Evolutionary conservation across 805 yeast genomes (phyloP), one percentile per base, ranked within the genome.

Genomic region (Candida arabinofermentans): DNA sequence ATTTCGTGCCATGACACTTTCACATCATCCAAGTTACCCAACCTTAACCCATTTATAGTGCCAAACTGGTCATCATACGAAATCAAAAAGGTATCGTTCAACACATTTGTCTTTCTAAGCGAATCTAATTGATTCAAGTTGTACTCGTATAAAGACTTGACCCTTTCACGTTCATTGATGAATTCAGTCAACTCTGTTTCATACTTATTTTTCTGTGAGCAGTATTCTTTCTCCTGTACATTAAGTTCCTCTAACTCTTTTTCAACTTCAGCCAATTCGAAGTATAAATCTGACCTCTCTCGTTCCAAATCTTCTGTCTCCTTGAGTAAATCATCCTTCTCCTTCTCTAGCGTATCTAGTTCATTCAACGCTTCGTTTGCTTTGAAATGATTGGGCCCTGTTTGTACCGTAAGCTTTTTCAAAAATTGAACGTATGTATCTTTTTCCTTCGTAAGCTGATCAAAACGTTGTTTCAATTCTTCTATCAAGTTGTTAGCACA

Each of bases 1-100:
- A 88, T 82, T 53, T 90, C 98, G 41, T 86, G 78, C 95, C 96
- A 88, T 2, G 95, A 83, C 0, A 90, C 86, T 45, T 72, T 75
- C 40, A 67, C 62, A 7, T 71, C 74, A 31, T 75, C 77, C 36
- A 78, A 60, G 12, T 79, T 69, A 0, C 98, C 98, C n/a, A 91
- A 59, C 42, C 96, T 65, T 21, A 87, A 69, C 0, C 90, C 91
- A 62, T 90, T 90, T 24, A 90, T 91, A 1, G 93, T 83, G 0
- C 95, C 96, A 64, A 86, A 87, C 26, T 77, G 77, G 5, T 91
- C 93, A 47, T 86, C 87, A 48, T 82, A 85, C 2, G 95, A 85
- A 6, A 93, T 90, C 43, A 81, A 73, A 60, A 91, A 93, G 0
- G 88, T 78, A 49, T 83, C 91, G 46, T 79, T 84, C 62, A 83